Base-by-base conservation (phyloP, 2,329 filamentous ascomycete species). In the Orbilia blumenaviensis region DNA sequence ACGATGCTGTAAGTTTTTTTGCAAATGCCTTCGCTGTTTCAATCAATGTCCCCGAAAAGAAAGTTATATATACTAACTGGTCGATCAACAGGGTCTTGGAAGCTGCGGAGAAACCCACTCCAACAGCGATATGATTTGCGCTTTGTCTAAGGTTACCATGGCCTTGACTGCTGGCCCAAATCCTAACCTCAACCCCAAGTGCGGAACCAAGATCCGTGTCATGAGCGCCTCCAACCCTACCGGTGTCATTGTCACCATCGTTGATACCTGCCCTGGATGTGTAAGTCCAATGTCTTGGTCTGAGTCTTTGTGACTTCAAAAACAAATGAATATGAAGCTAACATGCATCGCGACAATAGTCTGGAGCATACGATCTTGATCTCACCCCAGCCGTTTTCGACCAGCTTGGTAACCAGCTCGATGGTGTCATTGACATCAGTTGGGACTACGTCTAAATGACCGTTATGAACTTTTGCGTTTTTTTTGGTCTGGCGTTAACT, bases 181-280 rank as follows among this genome's bases (percentile, higher is more conserved):
- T 56, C 78, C 80, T 3, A 81, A 81, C 75, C 77, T 75, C 3
- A 81, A 81, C 71, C 75, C 78, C 8, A 66, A 75, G 32, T 81
- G 80, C 66, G 78, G 80, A 72, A 77, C 77, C 58, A 77, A 58
- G 41, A 78, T 78, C 48, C 75, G 78, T 56, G 23, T 71, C 32
- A 48, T 52, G 61, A 68, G 75, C 72, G 18, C 46, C n/a, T 38
- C 60, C n/a, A 74, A 68, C 38, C 56, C 38, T 1, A 50, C 54
- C 5, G n/a, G 34, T 3, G 48, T 79, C 36, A 68, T 42, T 8
- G 75, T 78, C 14, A 78, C 12, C 0, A 71, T 79, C 29, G 54
- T 67, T 12, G 79, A 80, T 52, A 73, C 48, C 1, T 80, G 79
- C 42, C 67, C 66, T 1, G 76, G 52, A 78, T 80, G 79, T 42